Evolutionary conservation across 345 rosid genomes (phyloP).

Genomic region (Aethionema arabicum): DNA sequence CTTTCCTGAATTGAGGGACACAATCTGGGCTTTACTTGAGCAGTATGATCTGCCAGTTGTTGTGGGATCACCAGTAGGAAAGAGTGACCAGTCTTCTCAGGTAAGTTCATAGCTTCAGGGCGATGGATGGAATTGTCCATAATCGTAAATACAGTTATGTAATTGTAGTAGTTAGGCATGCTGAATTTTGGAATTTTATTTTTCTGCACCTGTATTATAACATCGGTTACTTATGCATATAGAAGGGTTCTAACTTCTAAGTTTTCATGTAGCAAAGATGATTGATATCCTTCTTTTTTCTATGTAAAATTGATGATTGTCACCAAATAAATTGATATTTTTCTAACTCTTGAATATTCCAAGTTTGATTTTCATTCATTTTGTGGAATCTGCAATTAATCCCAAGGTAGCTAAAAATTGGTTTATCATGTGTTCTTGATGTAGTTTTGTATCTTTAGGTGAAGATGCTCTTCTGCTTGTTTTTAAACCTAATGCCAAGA

Average conservation of each 20-base stretch:
- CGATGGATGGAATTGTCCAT: conserved; percentile 1
- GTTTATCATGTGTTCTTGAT: conserved; percentile 12
- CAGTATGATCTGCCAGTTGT: conserved; percentile 95
- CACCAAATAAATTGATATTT: not conserved
- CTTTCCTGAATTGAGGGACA: conserved; percentile 73
- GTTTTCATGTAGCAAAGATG: conserved; percentile 10
- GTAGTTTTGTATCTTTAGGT: conserved; percentile 7
- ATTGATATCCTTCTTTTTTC: conserved; percentile 1
- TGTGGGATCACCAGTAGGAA: conserved; percentile 57
- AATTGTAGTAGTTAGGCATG: not conserved
- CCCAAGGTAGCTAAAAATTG: conserved; percentile 12
- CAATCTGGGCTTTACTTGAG: conserved; percentile 86
- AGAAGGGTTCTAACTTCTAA: not conserved
- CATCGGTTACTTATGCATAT: not conserved
- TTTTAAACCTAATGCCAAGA: conserved; percentile 23
- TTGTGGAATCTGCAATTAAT: not conserved
- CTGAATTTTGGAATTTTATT: conserved; percentile 4
- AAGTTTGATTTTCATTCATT: not conserved
- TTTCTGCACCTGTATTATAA: conserved; percentile 11
- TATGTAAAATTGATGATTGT: conserved; percentile 5
- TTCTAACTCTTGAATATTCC: not conserved
- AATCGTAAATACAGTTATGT: not conserved
- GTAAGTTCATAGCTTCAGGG: conserved; percentile 40
- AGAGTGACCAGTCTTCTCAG: conserved; percentile 59
- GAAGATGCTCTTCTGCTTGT: conserved; percentile 8